Conservation (phyloP, 495 filamentous ascomycete species). For the Tetracladium setigerum region DNA sequence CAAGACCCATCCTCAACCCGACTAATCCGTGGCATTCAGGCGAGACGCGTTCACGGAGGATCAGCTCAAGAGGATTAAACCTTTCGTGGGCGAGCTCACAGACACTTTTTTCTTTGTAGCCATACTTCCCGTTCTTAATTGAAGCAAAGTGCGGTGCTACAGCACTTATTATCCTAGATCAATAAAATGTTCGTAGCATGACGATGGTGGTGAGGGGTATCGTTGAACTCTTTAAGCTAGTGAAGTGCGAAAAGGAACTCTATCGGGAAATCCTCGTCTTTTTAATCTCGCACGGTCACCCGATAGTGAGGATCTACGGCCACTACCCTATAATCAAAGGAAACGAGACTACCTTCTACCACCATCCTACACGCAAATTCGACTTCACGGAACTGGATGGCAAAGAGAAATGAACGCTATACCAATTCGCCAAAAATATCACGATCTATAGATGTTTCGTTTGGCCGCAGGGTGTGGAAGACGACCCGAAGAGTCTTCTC, state of each 20-base stretch:
- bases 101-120: constrained; percentile 23
- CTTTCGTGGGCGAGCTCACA: constrained; percentile 26
- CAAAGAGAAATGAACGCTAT: constrained; percentile 10
- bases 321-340: constrained; percentile 30
- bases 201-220: constrained; percentile 30
- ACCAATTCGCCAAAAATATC: constrained; percentile 23
- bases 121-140: constrained; percentile 36
- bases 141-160: constrained; percentile 29
- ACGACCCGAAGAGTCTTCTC: too few species aligned
- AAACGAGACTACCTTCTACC: constrained; percentile 28
- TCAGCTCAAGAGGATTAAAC: constrained; percentile 32
- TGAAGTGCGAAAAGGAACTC: constrained; percentile 29
- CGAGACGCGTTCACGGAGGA: constrained; percentile 32
- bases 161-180: constrained; percentile 29
- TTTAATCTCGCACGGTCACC: constrained; percentile 29
- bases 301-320: constrained; percentile 28
- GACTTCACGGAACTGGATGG: constrained; percentile 3
- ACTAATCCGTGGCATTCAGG: constrained; percentile 35
- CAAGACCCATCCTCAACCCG: constrained; percentile 31
- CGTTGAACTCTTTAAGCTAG: constrained; percentile 24
- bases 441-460: constrained; percentile 35
- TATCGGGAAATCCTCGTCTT: constrained; percentile 27
- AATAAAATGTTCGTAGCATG: constrained; percentile 33
- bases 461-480: too few species aligned
- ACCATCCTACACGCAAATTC: constrained; percentile 20